These are phyloP conservation scores for Backusella luteola DNA, from an alignment of 192 early-diverging fungal species.

Conservation along the genomic window DNA sequence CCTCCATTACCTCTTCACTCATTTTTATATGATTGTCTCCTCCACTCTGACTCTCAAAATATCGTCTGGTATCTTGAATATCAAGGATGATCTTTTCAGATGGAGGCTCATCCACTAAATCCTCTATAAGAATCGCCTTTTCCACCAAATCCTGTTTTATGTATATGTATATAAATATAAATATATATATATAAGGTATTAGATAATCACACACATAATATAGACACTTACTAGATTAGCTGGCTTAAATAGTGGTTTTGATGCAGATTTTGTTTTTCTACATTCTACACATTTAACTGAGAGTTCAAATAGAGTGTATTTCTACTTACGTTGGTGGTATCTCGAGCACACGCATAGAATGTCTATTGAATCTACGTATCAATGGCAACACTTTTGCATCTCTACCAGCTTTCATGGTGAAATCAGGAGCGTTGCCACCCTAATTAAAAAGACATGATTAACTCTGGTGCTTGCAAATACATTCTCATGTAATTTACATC, in stretches of 20 bases:
- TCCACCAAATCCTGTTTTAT: constrained; percentile 42
- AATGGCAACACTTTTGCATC: constrained; percentile 66
- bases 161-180: too few relatives aligned
- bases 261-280: neutral
- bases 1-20: constrained; percentile 8
- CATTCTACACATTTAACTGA: neutral
- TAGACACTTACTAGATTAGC: neutral
- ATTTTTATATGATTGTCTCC: constrained; percentile 18
- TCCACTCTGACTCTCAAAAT: constrained; percentile 71
- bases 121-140: constrained; percentile 65
- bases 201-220: neutral
- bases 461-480: too few relatives aligned
- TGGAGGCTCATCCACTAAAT: constrained; percentile 55
- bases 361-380: constrained; percentile 86
- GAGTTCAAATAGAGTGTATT: neutral
- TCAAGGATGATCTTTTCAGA: constrained; percentile 56
- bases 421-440: constrained; percentile 76
- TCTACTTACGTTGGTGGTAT: constrained; percentile 14
- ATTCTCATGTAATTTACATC: constrained; percentile 39
- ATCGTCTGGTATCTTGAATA: constrained; percentile 73
- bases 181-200: neutral
- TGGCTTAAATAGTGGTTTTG: neutral
- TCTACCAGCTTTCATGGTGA: constrained; percentile 75
- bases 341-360: constrained; percentile 79
- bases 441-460: neutral